Evolutionary conservation across 345 rosid species (phyloP).

Genomic region (Abelmoschus esculentus): DNA sequence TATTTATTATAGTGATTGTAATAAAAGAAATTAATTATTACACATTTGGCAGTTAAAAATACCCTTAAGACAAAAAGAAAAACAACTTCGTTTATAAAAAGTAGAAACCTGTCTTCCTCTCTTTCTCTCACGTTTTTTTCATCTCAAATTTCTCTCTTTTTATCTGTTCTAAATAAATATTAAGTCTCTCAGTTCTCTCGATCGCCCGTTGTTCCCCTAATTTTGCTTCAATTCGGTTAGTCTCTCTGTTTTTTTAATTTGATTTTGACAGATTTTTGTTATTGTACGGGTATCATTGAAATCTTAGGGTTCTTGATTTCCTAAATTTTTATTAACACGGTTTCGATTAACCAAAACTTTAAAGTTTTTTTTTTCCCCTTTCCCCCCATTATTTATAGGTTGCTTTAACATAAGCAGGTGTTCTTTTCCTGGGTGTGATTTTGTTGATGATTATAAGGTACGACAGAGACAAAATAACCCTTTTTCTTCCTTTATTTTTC

Average conservation of each 20-base stretch:
- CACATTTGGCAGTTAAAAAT: neutral
- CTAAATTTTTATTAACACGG: neutral
- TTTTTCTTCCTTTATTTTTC: neutral
- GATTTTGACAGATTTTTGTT: neutral
- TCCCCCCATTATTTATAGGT: conserved; percentile 12
- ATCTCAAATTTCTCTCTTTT: neutral
- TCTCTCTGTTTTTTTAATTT: neutral
- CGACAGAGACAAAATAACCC: neutral
- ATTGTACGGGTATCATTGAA: conserved; percentile 4
- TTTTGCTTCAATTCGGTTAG: conserved; percentile 14
- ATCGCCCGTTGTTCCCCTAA: conserved; percentile 13
- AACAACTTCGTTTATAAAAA: neutral
- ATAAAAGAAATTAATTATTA: neutral
- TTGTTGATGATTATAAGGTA: conserved; percentile 30
- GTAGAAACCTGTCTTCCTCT: neutral
- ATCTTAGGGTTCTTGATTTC: conserved; percentile 6
- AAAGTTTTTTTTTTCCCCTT: neutral
- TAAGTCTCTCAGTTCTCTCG: neutral
- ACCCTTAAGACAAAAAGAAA: neutral
- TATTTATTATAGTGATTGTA: too few species aligned
- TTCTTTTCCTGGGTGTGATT: conserved; percentile 16
- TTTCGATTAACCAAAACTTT: neutral
- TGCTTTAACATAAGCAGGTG: conserved; percentile 3
- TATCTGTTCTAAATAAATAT: neutral
- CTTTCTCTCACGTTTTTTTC: conserved; percentile 7